Evolutionary conservation across 345 rosid genomes (phyloP).

Genomic region (Balakata baccata): DNA sequence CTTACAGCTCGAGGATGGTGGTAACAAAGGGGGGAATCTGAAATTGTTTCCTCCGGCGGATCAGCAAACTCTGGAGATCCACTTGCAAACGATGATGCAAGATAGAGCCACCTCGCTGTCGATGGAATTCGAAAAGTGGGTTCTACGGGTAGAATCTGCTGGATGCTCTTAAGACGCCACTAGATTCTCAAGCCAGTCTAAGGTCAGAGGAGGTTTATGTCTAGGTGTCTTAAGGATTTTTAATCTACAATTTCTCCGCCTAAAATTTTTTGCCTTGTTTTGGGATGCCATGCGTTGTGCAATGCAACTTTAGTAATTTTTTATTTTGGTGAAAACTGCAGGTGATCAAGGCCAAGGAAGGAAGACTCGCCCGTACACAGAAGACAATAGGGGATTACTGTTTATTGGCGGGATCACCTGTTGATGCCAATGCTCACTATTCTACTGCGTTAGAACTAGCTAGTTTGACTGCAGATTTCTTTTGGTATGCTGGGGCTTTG

Average conservation of each 20-base stretch:
- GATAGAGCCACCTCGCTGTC: conserved; percentile 79
- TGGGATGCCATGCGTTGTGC: conserved; percentile 3
- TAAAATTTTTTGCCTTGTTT: neutral
- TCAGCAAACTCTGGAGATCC: conserved; percentile 75
- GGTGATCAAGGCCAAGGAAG: conserved; percentile 95
- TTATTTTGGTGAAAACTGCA: conserved; percentile 29
- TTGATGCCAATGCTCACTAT: conserved; percentile 98
- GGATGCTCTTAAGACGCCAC: conserved; percentile 90
- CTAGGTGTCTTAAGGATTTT: conserved; percentile 83
- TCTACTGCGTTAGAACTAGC: conserved; percentile 85
- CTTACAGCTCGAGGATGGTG: conserved; percentile 78
- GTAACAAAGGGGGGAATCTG: conserved; percentile 55
- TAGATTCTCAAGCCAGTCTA: conserved; percentile 98
- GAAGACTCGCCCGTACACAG: conserved; percentile 91
- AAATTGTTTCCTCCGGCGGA: conserved; percentile 92
- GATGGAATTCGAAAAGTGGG: conserved; percentile 98
- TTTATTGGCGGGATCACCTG: conserved; percentile 96
- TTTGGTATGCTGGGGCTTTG: conserved; percentile 98
- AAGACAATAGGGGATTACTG: conserved; percentile 99
- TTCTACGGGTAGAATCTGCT: conserved; percentile 78
- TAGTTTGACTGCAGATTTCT: conserved; percentile 80
- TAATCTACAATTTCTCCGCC: conserved; percentile 24
- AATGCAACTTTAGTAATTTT: conserved; percentile 27
- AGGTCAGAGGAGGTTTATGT: conserved; percentile 96
- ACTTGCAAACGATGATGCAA: conserved; percentile 96